Base-by-base conservation (phyloP, 2,329 filamentous ascomycete species). In the Dissoconium aciculare region DNA sequence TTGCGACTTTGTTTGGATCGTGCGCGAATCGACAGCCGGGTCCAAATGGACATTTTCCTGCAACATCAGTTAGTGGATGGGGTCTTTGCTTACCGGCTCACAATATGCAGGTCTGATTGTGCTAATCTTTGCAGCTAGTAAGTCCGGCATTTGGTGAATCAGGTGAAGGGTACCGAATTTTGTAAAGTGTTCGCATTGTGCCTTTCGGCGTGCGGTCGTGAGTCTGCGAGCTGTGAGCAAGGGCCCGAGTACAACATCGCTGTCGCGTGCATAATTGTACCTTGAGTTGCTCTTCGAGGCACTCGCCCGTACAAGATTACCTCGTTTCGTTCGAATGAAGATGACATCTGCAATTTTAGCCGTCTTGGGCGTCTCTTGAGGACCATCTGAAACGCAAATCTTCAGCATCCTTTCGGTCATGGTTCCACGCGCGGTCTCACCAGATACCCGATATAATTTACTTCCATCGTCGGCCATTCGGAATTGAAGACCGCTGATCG, bases 31-130 rank as follows among this genome's bases (percentile, higher is more conserved):
- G 76, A 57, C 89, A 98, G 28, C 60, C 63, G 5, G 78, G 77
- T 36, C 87, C 85, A 55, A 82, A 82, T 33, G 73, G 65, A 56
- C 89, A 98, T 42, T 76, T 77, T 60, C 89, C 89, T 93, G n/a
- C 19, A n/a, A 23, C n/a, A n/a, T 23, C n/a, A 23, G 45, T 52
- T 30, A 52, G 49, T 37, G 11, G 16, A 11, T 29, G 29, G 14
- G 31, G n/a, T n/a, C 29, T 31, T 15, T 28, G 27, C 40, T 44
- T 46, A 44, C 40, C 37, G 33, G 39, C 33, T 17, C 37, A 38
- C 38, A 21, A 30, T 15, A 30, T 19, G 36, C 33, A 29, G 37
- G 17, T 19, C 17, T 32, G 30, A 32, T 17, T 29, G 23, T 17
- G n/a, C 19, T 8, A 23, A 23, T 8, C 8, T 23, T n/a, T 8